Evolutionary conservation across 305 asterid species (phyloP), one percentile per base, ranked within the genome.

Genomic region (Fraxinus platypoda): DNA sequence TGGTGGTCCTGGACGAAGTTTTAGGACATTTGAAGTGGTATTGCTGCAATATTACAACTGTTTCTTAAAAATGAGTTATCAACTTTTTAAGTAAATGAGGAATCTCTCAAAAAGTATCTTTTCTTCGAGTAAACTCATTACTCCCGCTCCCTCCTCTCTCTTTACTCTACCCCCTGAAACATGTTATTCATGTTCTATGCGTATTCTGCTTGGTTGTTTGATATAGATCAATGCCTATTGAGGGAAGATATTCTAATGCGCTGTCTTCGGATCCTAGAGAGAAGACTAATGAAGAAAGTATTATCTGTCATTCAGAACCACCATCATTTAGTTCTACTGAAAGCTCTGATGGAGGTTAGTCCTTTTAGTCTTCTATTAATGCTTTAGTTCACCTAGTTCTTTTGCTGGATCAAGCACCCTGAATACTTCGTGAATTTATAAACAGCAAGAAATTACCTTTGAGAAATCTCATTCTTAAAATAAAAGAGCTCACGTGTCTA

Each of bases 271-370:
- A 77, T 80, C 81, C 84, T 77, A 84, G 62, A 81, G 91, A 90
- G 74, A 90, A 84, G 87, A 82, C 77, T 28, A 84, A 84, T 83
- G 94, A 87, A 86, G 89, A 88, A 76, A 89, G 85, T 80, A 81
- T 86, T 66, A 83, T 89, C 74, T 86, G 80, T 87, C 91, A 87
- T 88, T 93, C 95, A 62, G 84, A 90, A 74, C 91, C 91, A 28
- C 90, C 94, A 19, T 90, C 97, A 30, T 86, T 88, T 86, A 88
- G 94, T 83, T 93, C 93, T 57, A 89, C 92, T 37, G 95, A 91
- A 86, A 93, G 95, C 90, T 90, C 94, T 1, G 91, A 90, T 86
- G 94, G 95, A 88, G 97, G 97, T 91, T 89, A 80, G 78, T 38
- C 41, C 26, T 54, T 19, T 37, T 54, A 28, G 34, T 46, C 15